phyloP scores from a whole-genome alignment of 148 eudicot genomes.

The Chenopodium berlandieri region DNA sequence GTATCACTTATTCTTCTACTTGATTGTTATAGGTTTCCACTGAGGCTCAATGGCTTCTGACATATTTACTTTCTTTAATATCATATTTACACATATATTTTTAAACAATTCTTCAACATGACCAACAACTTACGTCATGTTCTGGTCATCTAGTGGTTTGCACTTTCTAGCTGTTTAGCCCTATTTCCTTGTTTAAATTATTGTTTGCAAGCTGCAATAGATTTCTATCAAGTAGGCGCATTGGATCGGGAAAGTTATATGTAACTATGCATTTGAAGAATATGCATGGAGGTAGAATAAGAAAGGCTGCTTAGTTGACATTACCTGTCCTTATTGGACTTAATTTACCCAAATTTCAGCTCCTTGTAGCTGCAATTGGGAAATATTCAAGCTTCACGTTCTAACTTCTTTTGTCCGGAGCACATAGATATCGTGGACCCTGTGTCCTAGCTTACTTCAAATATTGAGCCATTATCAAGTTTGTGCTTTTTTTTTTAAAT shows the following conservation, averaged over 20 bases:
- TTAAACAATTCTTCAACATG: neutral
- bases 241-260: neutral
- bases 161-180: neutral
- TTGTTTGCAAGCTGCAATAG: neutral
- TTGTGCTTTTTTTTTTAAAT: neutral
- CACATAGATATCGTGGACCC: too few relatives aligned
- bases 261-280: neutral
- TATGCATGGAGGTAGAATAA: neutral
- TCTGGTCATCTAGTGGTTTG: neutral
- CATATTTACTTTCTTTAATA: neutral
- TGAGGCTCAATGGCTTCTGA: conserved; percentile 1
- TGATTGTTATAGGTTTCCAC: neutral
- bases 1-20: conserved; percentile 33
- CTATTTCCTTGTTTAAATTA: neutral
- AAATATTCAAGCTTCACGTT: neutral
- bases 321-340: neutral
- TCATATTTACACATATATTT: neutral
- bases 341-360: neutral
- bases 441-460: neutral
- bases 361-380: neutral
- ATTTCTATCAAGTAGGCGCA: neutral
- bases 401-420: neutral
- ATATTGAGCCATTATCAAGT: neutral
- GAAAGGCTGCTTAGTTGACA: neutral
- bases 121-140: neutral